phyloP scores from a whole-genome alignment of 2,329 filamentous ascomycete genomes.

The Fusarium sp. region DNA sequence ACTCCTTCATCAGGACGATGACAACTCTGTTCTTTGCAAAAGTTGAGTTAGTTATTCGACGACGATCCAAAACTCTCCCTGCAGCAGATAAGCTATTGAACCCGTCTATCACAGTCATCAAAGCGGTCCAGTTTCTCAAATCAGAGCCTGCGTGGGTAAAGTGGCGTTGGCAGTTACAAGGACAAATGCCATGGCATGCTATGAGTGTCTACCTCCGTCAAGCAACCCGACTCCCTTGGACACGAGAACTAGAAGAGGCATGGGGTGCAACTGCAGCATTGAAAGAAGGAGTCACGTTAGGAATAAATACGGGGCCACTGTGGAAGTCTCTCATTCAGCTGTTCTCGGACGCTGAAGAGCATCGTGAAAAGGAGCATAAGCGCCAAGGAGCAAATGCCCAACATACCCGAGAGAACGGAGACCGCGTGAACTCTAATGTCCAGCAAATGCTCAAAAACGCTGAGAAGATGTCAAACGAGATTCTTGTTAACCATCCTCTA shows the following conservation, averaged over 20 bases:
- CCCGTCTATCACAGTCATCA: slow-evolving; percentile 27
- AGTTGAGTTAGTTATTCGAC: slow-evolving; percentile 36
- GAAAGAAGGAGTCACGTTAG: not conserved
- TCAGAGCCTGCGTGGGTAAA: slow-evolving; percentile 32
- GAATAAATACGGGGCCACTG: slow-evolving; percentile 6
- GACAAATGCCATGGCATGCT: slow-evolving; percentile 41
- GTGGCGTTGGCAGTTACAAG: slow-evolving; percentile 45
- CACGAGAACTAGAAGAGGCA: slow-evolving; percentile 29
- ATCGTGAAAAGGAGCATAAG: slow-evolving; percentile 18
- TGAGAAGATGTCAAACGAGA: not conserved
- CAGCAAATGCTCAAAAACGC: slow-evolving; percentile 8
- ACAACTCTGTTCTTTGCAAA: slow-evolving; percentile 41
- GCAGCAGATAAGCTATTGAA: not conserved
- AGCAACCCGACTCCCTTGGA: slow-evolving; percentile 33
- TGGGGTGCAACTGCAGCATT: slow-evolving; percentile 30
- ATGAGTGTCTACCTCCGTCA: slow-evolving; percentile 37
- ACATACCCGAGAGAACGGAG: not conserved
- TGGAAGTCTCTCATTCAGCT: slow-evolving; percentile 32
- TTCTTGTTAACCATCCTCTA: slow-evolving; percentile 2
- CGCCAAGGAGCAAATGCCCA: slow-evolving; percentile 2
- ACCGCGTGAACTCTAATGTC: not conserved
- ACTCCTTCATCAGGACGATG: slow-evolving; percentile 33
- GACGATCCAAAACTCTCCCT: not conserved
- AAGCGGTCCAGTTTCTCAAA: slow-evolving; percentile 31
- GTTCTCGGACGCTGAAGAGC: not conserved